Evolutionary conservation across 768 basidiomycete genomes (phyloP), one percentile per base, ranked within the genome.

Genomic region (Rhizopogon vulgaris): DNA sequence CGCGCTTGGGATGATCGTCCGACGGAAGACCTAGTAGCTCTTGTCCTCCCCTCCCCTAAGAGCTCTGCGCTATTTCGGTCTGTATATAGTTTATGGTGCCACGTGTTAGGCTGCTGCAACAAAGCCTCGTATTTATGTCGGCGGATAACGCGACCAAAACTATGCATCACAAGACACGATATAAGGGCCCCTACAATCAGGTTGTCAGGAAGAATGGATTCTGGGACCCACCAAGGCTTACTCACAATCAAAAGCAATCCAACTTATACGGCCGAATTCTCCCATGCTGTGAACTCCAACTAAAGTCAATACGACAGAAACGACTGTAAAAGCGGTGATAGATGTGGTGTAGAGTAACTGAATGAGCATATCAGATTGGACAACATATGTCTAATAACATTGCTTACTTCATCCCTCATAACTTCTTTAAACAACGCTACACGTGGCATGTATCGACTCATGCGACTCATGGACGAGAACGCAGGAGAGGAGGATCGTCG

Each of bases 361-460:
- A 14, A 22, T 40, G 15, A 52, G 40, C 22, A 30, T 28, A 30
- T 48, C 32, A 52, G 36, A 30, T 5, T 34, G 28, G 9, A 24
- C 11, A 40, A 24, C 14, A 3, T 15, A 24, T 22, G 14, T 43
- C 10, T 12, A 22, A 51, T 4, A 18, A n/a, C 42, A 37, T 52
- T 38, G 57, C 72, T n/a, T 58, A 83, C 83, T 74, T 85, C 84
- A 61, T 85, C 78, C 56, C 73, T 77, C 68, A 85, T 75, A 30
- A 81, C 81, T 59, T 74, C 63, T 27, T 71, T 75, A 53, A 85
- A 79, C 25, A 80, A 66, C 51, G 73, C 73, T 71, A 82, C 76
- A 11, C 74, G 71, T 9, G 80, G 77, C 37, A 83, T 69, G 41
- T 78, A 69, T 53, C 74, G 71, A 43, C 75, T 75, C 27, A 80